A percentile compares a stretch with the other conserved stretches of the same genome.
phyloP scores from a whole-genome alignment of 768 basidiomycete species.

The Udeniomyces megalosporus region DNA sequence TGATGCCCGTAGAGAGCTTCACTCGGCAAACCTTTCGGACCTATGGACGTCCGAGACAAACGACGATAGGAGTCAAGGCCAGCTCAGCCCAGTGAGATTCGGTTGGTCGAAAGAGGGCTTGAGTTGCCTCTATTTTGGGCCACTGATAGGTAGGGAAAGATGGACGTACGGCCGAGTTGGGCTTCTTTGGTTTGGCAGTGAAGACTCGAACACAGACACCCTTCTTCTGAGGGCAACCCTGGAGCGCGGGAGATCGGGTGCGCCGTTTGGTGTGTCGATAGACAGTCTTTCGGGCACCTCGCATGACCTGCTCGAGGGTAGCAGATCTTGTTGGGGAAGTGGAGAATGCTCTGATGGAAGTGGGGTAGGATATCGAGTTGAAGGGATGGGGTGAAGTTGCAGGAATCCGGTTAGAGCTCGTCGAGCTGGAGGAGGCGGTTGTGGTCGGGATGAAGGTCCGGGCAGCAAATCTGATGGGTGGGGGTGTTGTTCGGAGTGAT shows the following conservation, averaged over 20 bases:
- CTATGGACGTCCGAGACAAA: not conserved
- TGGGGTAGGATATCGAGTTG: not conserved
- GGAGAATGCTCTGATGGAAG: slow-evolving; percentile 15
- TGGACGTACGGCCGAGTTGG: slow-evolving; percentile 70
- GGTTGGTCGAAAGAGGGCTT: not conserved
- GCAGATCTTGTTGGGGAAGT: slow-evolving; percentile 26
- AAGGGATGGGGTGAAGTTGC: not conserved
- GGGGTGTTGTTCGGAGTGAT: no score
- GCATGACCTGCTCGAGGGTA: slow-evolving; percentile 78
- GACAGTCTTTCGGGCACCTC: slow-evolving; percentile 40
- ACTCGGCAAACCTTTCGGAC: slow-evolving; percentile 81
- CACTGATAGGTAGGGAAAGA: not conserved
- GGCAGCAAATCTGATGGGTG: not conserved
- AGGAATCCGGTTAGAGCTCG: not conserved
- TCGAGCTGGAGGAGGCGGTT: not conserved
- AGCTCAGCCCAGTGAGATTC: not conserved
- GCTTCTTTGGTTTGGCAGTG: slow-evolving; percentile 83
- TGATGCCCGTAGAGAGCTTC: slow-evolving; percentile 75
- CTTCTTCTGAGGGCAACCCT: slow-evolving; percentile 67
- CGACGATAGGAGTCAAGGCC: not conserved
- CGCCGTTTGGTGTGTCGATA: not conserved
- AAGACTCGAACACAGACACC: slow-evolving; percentile 64
- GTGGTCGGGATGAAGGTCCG: not conserved
- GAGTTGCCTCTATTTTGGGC: no score
- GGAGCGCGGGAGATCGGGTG: slow-evolving; percentile 56